These are phyloP conservation scores for Fibroporia radiculosa DNA, from an alignment of 768 basidiomycete genomes.

Conservation along the genomic window DNA sequence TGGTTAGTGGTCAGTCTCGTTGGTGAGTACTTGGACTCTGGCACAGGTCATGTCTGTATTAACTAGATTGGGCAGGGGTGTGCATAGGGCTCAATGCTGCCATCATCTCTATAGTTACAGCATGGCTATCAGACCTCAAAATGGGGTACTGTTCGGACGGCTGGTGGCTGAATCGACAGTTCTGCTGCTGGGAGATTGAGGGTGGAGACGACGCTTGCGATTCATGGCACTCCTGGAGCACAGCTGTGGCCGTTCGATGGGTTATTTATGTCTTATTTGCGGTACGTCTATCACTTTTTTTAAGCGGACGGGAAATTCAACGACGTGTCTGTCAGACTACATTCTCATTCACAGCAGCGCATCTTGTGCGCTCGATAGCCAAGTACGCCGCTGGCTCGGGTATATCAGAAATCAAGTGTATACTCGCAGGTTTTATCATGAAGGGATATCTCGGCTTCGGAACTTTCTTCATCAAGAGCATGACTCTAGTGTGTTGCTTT, in stretches of 20 bases:
- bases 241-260: slow-evolving; percentile 65
- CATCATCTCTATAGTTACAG: slow-evolving; percentile 88
- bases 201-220: slow-evolving; percentile 75
- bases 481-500: slow-evolving; percentile 67
- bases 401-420: slow-evolving; percentile 98
- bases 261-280: slow-evolving; percentile 83
- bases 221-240: slow-evolving; percentile 90
- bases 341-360: slow-evolving; percentile 84
- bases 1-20: slow-evolving; percentile 91
- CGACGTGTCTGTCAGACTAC: slow-evolving; percentile 38
- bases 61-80: slow-evolving; percentile 45
- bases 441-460: slow-evolving; percentile 86
- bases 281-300: slow-evolving; percentile 39
- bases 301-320: background rate
- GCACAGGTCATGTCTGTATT: background rate
- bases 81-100: slow-evolving; percentile 93
- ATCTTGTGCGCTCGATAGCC: slow-evolving; percentile 81
- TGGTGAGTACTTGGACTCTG: slow-evolving; percentile 39
- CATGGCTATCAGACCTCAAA: slow-evolving; percentile 97
- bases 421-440: slow-evolving; percentile 95
- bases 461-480: slow-evolving; percentile 89
- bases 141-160: slow-evolving; percentile 95
- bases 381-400: slow-evolving; percentile 97
- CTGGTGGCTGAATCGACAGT: slow-evolving; percentile 98
- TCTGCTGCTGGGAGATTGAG: slow-evolving; percentile 97